phyloP scores from a whole-genome alignment of 176 grass and related monocot species.

The Eleusine indica region DNA sequence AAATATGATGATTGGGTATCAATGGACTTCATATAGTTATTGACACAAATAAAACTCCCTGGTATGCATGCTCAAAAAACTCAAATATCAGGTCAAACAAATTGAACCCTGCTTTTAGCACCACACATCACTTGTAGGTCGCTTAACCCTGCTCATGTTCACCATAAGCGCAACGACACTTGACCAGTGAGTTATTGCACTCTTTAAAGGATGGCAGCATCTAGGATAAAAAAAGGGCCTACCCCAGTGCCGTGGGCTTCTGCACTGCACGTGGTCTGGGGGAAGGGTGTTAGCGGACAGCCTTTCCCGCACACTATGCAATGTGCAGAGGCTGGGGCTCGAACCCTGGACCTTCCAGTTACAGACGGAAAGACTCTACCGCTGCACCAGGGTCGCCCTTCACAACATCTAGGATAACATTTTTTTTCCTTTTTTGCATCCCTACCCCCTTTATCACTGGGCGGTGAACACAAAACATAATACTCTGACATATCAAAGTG shows the following conservation, averaged over 20 bases:
- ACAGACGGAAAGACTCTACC: no score
- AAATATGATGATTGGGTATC: no score
- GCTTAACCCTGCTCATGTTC: not conserved
- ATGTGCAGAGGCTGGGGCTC: no score
- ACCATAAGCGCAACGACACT: not conserved
- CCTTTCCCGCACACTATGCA: no score
- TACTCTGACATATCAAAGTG: not conserved
- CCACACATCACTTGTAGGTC: not conserved
- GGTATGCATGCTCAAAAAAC: no score
- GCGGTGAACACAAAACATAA: not conserved
- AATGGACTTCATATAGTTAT: not conserved
- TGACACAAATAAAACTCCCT: not conserved
- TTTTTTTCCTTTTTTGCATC: not conserved
- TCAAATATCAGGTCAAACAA: not conserved
- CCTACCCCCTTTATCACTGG: not conserved
- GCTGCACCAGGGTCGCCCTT: no score
- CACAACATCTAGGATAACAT: not conserved
- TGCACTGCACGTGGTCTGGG: no score
- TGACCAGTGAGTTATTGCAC: not conserved
- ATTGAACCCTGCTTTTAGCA: not conserved
- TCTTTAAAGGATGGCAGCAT: not conserved
- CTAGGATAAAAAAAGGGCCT: no score
- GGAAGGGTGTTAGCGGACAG: no score
- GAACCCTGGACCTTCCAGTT: no score
- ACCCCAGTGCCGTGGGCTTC: no score